Evolutionary conservation across 2,329 filamentous ascomycete species (phyloP).

Genomic region (Pseudogymnoascus sp.): DNA sequence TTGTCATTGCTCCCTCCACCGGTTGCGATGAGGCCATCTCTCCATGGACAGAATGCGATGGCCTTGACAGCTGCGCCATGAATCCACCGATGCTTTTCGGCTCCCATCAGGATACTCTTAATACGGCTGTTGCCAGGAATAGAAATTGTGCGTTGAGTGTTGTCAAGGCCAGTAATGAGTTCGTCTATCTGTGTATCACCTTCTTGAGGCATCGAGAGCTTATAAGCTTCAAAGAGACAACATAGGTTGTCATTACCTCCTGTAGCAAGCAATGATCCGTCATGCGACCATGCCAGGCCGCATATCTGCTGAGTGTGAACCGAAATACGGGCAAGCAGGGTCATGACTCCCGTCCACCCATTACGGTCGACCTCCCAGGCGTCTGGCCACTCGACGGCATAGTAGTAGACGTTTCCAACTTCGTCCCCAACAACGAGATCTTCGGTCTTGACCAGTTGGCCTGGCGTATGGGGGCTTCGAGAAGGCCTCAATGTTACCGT

Average conservation of each 20-base stretch:
- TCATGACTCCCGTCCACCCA: constrained; percentile 72
- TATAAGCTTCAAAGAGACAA: constrained; percentile 60
- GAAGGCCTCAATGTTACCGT: constrained; percentile 47
- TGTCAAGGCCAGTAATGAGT: constrained; percentile 19
- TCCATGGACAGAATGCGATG: constrained; percentile 95
- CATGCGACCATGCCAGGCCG: constrained; percentile 77
- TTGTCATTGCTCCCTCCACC: constrained; percentile 92
- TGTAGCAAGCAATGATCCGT: constrained; percentile 71
- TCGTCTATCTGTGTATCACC: constrained; percentile 16
- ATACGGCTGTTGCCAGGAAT: constrained; percentile 28
- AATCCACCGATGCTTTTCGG: constrained; percentile 63
- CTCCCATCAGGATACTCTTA: constrained; percentile 44
- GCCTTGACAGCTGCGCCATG: constrained; percentile 92
- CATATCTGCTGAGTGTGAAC: constrained; percentile 88
- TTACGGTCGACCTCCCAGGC: constrained; percentile 55
- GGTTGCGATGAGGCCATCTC: constrained; percentile 76
- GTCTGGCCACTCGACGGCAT: constrained; percentile 77
- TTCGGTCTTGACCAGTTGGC: constrained; percentile 58
- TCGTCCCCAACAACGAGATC: constrained; percentile 86
- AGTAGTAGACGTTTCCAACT: constrained; percentile 74
- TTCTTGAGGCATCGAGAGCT: constrained; percentile 12
- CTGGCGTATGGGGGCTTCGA: constrained; percentile 37
- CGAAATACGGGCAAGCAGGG: constrained; percentile 66
- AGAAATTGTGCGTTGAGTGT: constrained; percentile 25
- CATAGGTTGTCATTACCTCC: constrained; percentile 91